Conservation (phyloP, 192 early-diverging fungal species). For the Mortierella antarctica region DNA sequence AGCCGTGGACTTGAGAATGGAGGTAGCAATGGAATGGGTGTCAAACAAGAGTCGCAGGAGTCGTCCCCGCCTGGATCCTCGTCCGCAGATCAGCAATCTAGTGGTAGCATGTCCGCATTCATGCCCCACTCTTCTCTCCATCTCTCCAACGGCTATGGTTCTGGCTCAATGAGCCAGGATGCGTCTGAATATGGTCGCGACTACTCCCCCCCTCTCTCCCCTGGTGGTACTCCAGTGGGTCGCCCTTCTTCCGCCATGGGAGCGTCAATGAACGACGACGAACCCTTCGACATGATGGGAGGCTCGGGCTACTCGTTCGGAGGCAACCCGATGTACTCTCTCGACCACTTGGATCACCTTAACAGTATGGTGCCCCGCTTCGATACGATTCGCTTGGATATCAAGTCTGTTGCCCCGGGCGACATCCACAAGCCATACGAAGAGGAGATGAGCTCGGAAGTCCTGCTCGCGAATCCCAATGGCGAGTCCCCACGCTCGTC, state of each 20-base stretch:
- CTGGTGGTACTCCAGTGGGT: slow-evolving; percentile 23
- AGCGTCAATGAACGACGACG: slow-evolving; percentile 42
- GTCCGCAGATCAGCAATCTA: slow-evolving; percentile 1
- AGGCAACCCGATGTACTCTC: slow-evolving; percentile 41
- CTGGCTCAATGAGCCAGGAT: slow-evolving; percentile 29
- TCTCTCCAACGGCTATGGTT: slow-evolving; percentile 22
- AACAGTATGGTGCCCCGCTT: slow-evolving; percentile 45
- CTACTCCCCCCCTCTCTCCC: slow-evolving; percentile 39
- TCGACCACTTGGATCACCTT: slow-evolving; percentile 42
- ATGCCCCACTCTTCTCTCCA: slow-evolving; percentile 41
- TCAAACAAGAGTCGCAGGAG: slow-evolving; percentile 46
- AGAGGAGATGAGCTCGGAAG: slow-evolving; percentile 13
- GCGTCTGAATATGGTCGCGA: slow-evolving; percentile 46
- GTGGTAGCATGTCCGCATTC: slow-evolving; percentile 27
- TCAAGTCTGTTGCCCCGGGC: slow-evolving; percentile 44
- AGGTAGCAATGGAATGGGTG: neutral
- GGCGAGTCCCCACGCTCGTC: slow-evolving; percentile 46
- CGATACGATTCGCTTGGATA: slow-evolving; percentile 41
- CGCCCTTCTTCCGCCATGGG: slow-evolving; percentile 27
- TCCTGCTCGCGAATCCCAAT: slow-evolving; percentile 30
- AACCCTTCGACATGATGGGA: slow-evolving; percentile 49
- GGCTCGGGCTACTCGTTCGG: slow-evolving; percentile 38
- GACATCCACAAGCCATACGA: slow-evolving; percentile 46
- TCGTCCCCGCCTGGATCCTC: slow-evolving; percentile 4
- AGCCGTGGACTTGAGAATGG: slow-evolving; percentile 14